Base-by-base conservation (phyloP, 306 rosid species). In the Cotoneaster glaucophyllus region DNA sequence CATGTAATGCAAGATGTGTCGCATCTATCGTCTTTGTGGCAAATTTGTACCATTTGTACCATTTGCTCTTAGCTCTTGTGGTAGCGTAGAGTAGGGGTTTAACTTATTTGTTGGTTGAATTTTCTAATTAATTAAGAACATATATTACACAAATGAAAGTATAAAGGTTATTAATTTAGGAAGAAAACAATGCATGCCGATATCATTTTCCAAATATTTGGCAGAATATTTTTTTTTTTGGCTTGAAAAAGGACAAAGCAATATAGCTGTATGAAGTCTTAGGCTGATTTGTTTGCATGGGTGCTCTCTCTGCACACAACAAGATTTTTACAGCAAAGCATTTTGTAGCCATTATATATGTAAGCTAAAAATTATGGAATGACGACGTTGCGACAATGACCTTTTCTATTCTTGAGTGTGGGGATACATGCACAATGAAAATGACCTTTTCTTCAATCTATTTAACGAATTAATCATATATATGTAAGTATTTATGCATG, bases 181-280 rank as follows among this genome's bases (percentile, higher is more conserved):
- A 57, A 57, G 63, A 57, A 57, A 57, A 24, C 63, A 57, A 61
- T 25, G 29, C 65, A 61, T 29, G 67, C 11, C 19, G 67, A 63
- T 29, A 17, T 63, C 72, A 28, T 39, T 48, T 75, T 39, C 76
- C 17, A 52, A 31, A 26, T 19, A 21, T 63, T 28, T 63, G n/a
- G 5, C 22, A 48, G 37, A 69, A 62, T 70, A 64, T 6, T 24
- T 1, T 18, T 39, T n/a, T 21, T 41, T 21, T 56, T 64, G 71
- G 68, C 2, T n/a, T 61, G 44, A 52, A 73, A 83, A 59, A 83
- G 61, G 79, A 83, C 85, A 82, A 85, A 67, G 61, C 68, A 61
- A 74, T 34, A 80, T 85, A 75, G 87, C 88, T 86, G 89, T 89
- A 74, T 71, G 24, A 75, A 59, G 75, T 72, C 73, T 15, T 71